Base-by-base conservation (phyloP, 192 early-diverging fungal genomes). In the Mortierella antarctica region DNA sequence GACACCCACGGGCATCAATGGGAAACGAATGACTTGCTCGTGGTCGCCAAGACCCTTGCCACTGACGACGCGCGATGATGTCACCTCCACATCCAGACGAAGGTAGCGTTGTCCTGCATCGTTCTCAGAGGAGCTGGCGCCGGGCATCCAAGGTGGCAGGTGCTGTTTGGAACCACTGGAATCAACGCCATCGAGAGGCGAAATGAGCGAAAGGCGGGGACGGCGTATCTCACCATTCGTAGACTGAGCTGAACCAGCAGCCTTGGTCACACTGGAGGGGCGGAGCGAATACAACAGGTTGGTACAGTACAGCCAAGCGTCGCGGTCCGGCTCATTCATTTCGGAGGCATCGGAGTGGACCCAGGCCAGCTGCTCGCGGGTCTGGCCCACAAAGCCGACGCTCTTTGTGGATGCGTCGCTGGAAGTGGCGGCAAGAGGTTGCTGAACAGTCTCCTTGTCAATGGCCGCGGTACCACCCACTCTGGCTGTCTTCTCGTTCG, bases 51-150 rank as follows among this genome's bases (percentile, higher is more conserved):
- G 17, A 1, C 77, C 65, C 44, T 80, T 72, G 18, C 82, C 83
- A 52, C 86, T 65, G 40, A 89, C 85, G 20, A 89, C 70, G 7
- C 81, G 70, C 6, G 89, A 88, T 10, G 91, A 88, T 31, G 93
- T 86, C 41, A 94, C 91, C 71, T 93, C 89, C 41, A 94, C 86
- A 77, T 94, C 93, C 23, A 94, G 82, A 23, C 90, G 87, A 81
- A 94, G 66, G 69, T 91, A 93, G 62, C 83, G 57, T 56, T 83
- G 85, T 21, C 67, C 76, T n/a, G 74, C 62, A n/a, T 79, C 71
- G 21, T 61, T 17, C 31, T 62, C 71, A n/a, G 73, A 67, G 7
- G 80, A 46, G n/a, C 70, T 75, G 31, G 69, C 40, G 11, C 79
- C 79, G 41, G 83, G 80, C 60, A 86, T 71, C 56, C 83, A 67